A percentile compares a stretch with the other conserved stretches of the same genome.
These are phyloP conservation scores for Boletus fagicola DNA, from an alignment of 768 basidiomycete genomes.

Conservation along the genomic window DNA sequence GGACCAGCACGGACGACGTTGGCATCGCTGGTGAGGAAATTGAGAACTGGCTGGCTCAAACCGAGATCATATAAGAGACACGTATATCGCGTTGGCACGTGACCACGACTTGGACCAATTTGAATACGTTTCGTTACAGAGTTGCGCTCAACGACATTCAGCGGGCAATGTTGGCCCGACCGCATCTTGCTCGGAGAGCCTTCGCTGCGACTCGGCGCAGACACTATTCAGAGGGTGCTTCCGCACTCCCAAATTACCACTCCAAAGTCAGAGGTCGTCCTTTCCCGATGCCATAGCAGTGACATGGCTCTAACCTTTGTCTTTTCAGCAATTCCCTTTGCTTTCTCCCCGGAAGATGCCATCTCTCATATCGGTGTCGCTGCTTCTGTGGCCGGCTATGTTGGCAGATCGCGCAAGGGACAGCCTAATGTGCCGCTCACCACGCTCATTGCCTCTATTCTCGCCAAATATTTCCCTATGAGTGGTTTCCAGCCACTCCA, in stretches of 20 bases:
- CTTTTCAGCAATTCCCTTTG: conserved; percentile 51
- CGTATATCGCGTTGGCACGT: conserved; percentile 33
- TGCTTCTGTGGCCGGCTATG: conserved; percentile 33
- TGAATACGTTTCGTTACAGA: not conserved
- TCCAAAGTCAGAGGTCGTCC: conserved; percentile 41
- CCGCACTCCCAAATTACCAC: conserved; percentile 24
- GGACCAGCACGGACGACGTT: conserved; percentile 24
- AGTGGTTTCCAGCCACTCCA: conserved; percentile 39
- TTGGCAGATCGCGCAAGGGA: conserved; percentile 17
- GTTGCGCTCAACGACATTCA: not conserved
- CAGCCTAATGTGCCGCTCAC: conserved; percentile 20
- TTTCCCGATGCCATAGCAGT: not conserved
- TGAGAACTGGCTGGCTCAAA: not conserved
- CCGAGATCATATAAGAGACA: conserved; percentile 18
- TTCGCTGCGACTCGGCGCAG: conserved; percentile 4
- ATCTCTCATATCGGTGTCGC: conserved; percentile 37
- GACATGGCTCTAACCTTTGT: conserved; percentile 8
- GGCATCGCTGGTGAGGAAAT: conserved; percentile 21
- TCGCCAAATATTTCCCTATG: conserved; percentile 39
- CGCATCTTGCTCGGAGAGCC: conserved; percentile 3
- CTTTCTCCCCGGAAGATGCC: conserved; percentile 45
- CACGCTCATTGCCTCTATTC: conserved; percentile 28
- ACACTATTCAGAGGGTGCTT: conserved; percentile 20
- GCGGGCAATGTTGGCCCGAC: conserved; percentile 19
- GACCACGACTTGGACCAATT: conserved; percentile 5